Conservation (phyloP, 2,329 filamentous ascomycete species). For the Huntiella decipiens region DNA sequence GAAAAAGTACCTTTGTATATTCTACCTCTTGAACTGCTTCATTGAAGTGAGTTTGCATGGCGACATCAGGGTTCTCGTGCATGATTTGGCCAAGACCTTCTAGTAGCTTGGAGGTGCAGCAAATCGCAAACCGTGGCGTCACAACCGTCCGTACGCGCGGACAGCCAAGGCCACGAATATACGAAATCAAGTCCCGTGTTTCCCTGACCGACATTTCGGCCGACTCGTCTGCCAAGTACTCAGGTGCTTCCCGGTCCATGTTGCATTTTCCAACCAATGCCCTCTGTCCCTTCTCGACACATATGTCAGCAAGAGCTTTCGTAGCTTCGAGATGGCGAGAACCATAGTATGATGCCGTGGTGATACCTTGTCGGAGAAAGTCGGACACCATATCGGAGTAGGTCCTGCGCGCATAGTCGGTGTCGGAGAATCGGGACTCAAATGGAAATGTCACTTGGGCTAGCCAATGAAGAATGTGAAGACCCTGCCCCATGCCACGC, state of each 20-base stretch:
- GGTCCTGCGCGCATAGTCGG: constrained; percentile 29
- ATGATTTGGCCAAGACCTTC: constrained; percentile 35
- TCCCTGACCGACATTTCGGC: constrained; percentile 28
- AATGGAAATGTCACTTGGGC: constrained; percentile 43
- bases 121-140: constrained; percentile 43
- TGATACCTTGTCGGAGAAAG: constrained; percentile 42
- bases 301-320: constrained; percentile 34
- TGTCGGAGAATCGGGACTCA: constrained; percentile 40
- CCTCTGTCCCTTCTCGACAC: constrained; percentile 33
- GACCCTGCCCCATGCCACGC: constrained; percentile 28
- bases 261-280: constrained; percentile 44
- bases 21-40: constrained; percentile 42
- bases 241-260: constrained; percentile 38
- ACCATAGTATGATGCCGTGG: constrained; percentile 41
- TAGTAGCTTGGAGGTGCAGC: constrained; percentile 35
- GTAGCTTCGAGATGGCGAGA: constrained; percentile 38
- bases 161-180: constrained; percentile 22
- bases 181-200: constrained; percentile 29
- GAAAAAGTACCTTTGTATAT: constrained; percentile 35
- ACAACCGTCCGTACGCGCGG: constrained; percentile 30
- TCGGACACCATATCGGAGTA: constrained; percentile 35
- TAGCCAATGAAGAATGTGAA: constrained; percentile 44
- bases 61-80: constrained; percentile 25
- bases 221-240: constrained; percentile 30
- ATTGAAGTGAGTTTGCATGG: constrained; percentile 50